Conservation (phyloP, 2,329 filamentous ascomycete genomes). For the Diaporthe nobilis region DNA sequence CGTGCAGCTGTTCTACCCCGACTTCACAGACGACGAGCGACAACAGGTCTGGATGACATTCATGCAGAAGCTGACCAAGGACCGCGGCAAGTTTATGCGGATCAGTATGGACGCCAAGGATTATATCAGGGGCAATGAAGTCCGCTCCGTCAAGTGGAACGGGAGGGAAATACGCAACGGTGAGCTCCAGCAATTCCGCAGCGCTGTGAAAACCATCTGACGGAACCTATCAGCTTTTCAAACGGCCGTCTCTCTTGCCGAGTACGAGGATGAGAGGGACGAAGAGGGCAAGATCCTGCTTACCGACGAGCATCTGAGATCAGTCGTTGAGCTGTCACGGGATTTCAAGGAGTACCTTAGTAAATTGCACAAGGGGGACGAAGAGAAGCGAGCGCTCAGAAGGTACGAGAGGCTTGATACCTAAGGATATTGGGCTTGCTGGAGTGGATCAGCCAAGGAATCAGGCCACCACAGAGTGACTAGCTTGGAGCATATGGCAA, state of each 20-base stretch:
- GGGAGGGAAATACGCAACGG: conserved; percentile 18
- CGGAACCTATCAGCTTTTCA: neutral
- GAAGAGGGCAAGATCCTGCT: conserved; percentile 41
- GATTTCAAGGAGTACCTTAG: conserved; percentile 42
- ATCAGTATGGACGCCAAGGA: conserved; percentile 44
- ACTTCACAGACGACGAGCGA: conserved; percentile 48
- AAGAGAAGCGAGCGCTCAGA: conserved; percentile 18
- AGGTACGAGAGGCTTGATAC: conserved; percentile 34
- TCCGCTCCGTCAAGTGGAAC: conserved; percentile 43
- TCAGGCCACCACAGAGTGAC: neutral
- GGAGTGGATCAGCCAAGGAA: neutral
- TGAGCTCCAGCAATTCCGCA: neutral
- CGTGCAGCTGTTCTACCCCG: conserved; percentile 48
- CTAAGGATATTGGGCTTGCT: neutral
- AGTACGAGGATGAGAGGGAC: conserved; percentile 40
- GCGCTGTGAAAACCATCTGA: neutral
- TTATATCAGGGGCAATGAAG: conserved; percentile 42
- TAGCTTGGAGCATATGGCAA: neutral
- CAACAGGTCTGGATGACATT: conserved; percentile 49
- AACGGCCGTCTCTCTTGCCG: conserved; percentile 24
- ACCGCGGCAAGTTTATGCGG: conserved; percentile 46
- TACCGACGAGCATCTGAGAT: conserved; percentile 45
- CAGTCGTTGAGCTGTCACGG: conserved; percentile 45
- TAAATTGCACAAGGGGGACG: conserved; percentile 29
- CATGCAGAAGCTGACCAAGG: conserved; percentile 47